phyloP scores from a whole-genome alignment of 2,329 filamentous ascomycete species.

The Lachnellula cervina region DNA sequence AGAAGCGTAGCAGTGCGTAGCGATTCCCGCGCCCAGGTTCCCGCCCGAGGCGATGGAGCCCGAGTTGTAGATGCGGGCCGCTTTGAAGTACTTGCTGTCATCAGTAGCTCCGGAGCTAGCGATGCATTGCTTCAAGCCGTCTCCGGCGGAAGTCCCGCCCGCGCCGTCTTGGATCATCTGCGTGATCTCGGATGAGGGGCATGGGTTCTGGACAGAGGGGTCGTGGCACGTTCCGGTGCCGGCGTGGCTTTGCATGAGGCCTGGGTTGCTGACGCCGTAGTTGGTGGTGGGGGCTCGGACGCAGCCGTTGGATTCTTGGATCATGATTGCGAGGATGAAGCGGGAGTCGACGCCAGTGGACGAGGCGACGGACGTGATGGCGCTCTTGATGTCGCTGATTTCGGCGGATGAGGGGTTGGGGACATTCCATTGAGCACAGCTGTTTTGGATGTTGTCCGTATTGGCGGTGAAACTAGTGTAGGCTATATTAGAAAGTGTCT shows the following conservation, averaged over 20 bases:
- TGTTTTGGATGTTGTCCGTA: background rate
- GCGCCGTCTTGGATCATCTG: constrained; percentile 37
- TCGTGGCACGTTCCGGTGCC: constrained; percentile 11
- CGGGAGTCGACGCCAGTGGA: constrained; percentile 24
- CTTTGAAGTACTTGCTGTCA: constrained; percentile 32
- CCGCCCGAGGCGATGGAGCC: constrained; percentile 31
- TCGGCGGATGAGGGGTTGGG: constrained; percentile 5
- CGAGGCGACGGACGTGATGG: constrained; percentile 1
- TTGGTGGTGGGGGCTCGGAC: constrained; percentile 21
- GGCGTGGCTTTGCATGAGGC: constrained; percentile 24
- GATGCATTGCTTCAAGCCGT: constrained; percentile 34
- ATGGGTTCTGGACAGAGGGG: constrained; percentile 8
- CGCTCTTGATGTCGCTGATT: constrained; percentile 4
- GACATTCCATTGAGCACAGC: background rate
- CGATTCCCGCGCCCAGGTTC: constrained; percentile 29
- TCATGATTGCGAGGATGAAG: constrained; percentile 31
- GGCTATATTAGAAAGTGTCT: constrained; percentile 1
- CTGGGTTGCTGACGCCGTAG: constrained; percentile 16
- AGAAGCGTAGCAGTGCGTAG: constrained; percentile 23
- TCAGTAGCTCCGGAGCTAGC: constrained; percentile 25
- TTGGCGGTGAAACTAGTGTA: constrained; percentile 1
- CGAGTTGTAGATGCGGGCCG: constrained; percentile 39
- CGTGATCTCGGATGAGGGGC: constrained; percentile 5
- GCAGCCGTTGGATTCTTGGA: constrained; percentile 31
- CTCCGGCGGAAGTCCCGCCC: constrained; percentile 31